Percentiles rank a stretch among this genome's conserved stretches.
Conservation (phyloP, 2,329 filamentous ascomycete genomes). For the Cordyceps farinosa region DNA sequence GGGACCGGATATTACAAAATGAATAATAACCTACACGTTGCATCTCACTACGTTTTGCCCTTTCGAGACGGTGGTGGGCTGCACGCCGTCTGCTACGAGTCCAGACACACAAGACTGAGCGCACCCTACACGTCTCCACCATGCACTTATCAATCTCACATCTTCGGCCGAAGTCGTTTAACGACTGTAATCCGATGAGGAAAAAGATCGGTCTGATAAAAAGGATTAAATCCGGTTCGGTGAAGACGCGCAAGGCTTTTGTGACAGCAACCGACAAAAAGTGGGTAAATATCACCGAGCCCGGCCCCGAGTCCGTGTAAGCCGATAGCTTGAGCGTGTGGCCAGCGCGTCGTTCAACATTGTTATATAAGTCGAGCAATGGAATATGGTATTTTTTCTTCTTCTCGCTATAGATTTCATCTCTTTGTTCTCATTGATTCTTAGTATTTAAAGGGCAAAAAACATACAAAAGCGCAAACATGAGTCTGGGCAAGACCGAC, state of each 20-base stretch:
- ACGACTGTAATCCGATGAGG: too few species aligned
- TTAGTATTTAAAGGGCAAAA: not conserved
- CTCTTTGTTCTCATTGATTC: not conserved
- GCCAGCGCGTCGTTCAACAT: not conserved
- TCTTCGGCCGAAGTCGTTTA: not conserved
- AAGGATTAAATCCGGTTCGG: not conserved
- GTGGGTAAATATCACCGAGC: constrained; percentile 1
- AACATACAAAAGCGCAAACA: not conserved
- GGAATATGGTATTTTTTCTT: not conserved
- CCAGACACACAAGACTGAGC: too few species aligned
- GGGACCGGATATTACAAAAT: constrained; percentile 6
- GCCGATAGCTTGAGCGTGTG: not conserved
- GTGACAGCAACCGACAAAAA: not conserved
- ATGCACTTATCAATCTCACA: too few species aligned
- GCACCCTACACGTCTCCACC: too few species aligned
- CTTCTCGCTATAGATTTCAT: too few species aligned
- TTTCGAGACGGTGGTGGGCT: too few species aligned
- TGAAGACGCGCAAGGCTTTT: not conserved
- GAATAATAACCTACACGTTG: constrained; percentile 11
- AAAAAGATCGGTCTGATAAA: too few species aligned
- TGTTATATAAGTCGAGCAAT: not conserved
- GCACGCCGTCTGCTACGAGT: too few species aligned
- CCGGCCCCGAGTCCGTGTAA: constrained; percentile 5
- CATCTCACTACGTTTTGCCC: not conserved
- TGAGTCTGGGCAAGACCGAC: not conserved